Base-by-base conservation (phyloP, 257 asterid species). In the Solanum etuberosum region DNA sequence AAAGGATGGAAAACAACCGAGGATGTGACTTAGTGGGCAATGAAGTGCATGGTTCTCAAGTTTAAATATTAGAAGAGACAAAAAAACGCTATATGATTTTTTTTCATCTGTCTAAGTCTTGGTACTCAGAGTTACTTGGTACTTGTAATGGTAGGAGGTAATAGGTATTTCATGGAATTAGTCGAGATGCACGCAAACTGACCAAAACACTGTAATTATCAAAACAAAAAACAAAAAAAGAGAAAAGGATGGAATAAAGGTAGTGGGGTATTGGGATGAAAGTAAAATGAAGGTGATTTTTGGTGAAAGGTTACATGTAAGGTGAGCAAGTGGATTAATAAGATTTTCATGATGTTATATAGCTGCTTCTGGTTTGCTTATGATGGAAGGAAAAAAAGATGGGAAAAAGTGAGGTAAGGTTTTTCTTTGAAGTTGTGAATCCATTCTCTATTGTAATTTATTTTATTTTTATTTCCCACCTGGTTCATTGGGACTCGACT, bases 331-430 rank as follows among this genome's bases (percentile, higher is more conserved):
- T 87, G 86, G 65, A 68, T 84, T 84, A 29, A 18, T 48, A 29
- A 48, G 67, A 16, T 89, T 85, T 88, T 91, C 87, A 80, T 86
- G 90, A 88, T 90, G 89, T 87, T 84, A 65, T 84, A 65, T 54
- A 54, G 89, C 90, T 86, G 85, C 90, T 83, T 76, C 85, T 86
- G 88, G 65, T 80, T 94, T 89, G 93, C 95, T 94, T 93, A 70
- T 87, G 80, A 84, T 90, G 83, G 95, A 84, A 80, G 85, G 87
- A 18, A 80, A 43, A 87, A 65, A 86, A 86, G 83, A 83, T 43
- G 38, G 77, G 87, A 29, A 76, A 76, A 76, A 27, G 25, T 25
- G 25, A 42, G 63, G 9, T 15, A 25, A 77, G 34, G 6, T 74
- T 38, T 10, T 37, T 74, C 34, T 68, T 29, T 29, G 57, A 48